A percentile compares a stretch with the other conserved stretches of the same genome.
phyloP scores from a whole-genome alignment of 2,329 filamentous ascomycete genomes.

The Apiospora kogelbergensis region DNA sequence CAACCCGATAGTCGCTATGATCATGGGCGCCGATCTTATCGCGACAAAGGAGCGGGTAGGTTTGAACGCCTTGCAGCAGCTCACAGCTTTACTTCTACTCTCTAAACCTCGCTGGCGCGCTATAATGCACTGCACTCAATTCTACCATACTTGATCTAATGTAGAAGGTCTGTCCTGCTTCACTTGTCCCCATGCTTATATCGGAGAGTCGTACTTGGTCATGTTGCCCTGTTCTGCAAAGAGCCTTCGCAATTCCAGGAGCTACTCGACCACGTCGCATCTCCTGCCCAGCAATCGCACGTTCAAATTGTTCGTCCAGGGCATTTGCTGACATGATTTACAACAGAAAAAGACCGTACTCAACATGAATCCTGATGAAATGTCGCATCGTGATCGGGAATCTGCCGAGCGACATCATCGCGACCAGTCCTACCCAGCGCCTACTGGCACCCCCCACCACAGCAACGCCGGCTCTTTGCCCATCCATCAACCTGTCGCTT shows the following conservation, averaged over 20 bases:
- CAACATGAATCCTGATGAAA: conserved; percentile 41
- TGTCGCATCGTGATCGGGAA: conserved; percentile 63
- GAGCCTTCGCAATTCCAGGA: not conserved
- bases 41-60: not conserved
- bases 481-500: conserved; percentile 90
- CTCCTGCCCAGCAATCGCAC: not conserved
- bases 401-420: conserved; percentile 61
- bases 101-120: not conserved
- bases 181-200: not conserved
- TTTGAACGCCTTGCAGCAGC: not conserved
- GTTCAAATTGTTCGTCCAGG: not conserved
- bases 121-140: not conserved
- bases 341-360: conserved; percentile 15
- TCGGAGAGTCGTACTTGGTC: not conserved
- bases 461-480: conserved; percentile 86
- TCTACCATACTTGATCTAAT: conserved; percentile 9
- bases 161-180: conserved; percentile 9
- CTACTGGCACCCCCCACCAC: conserved; percentile 68
- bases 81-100: not conserved
- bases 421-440: conserved; percentile 60
- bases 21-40: not conserved
- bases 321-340: not conserved
- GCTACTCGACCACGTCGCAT: not conserved
- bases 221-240: not conserved
- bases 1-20: too few species aligned